A percentile compares a stretch with the other conserved stretches of the same genome.
Conservation (phyloP, 148 eudicot species). For the Talinum fruticosum region DNA sequence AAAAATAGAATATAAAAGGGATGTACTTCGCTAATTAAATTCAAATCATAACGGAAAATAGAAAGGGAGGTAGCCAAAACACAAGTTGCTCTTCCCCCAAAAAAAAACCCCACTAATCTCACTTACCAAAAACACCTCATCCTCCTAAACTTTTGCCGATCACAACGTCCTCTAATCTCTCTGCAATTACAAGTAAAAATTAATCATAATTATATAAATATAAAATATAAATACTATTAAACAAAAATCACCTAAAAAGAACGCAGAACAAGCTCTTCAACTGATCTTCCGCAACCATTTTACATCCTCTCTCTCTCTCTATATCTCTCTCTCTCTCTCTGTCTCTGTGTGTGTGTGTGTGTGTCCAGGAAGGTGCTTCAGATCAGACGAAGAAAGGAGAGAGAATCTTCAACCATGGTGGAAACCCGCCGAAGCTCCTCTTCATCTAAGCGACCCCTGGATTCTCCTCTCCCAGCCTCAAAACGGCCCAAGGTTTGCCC, state of each 20-base stretch:
- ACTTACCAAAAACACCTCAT: neutral
- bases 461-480: slow-evolving; percentile 48
- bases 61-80: neutral
- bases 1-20: too few relatives aligned
- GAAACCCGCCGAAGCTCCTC: slow-evolving; percentile 81
- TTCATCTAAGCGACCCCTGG: slow-evolving; percentile 65
- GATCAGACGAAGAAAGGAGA: slow-evolving; percentile 30
- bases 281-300: slow-evolving; percentile 30
- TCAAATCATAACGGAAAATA: neutral
- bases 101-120: neutral
- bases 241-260: slow-evolving; percentile 23
- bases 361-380: slow-evolving; percentile 1
- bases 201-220: neutral
- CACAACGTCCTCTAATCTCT: neutral
- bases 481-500: slow-evolving; percentile 66
- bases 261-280: slow-evolving; percentile 30
- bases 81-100: neutral
- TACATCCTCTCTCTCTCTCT: neutral
- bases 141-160: neutral
- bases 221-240: neutral
- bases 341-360: too few relatives aligned
- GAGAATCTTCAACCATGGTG: slow-evolving; percentile 44
- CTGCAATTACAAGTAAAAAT: neutral
- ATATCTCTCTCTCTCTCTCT: slow-evolving; percentile 15
- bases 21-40: neutral